Percentiles rank a stretch among this genome's conserved stretches.
Conservation (phyloP, 768 basidiomycete genomes). For the Leccinum disarticulatum region DNA sequence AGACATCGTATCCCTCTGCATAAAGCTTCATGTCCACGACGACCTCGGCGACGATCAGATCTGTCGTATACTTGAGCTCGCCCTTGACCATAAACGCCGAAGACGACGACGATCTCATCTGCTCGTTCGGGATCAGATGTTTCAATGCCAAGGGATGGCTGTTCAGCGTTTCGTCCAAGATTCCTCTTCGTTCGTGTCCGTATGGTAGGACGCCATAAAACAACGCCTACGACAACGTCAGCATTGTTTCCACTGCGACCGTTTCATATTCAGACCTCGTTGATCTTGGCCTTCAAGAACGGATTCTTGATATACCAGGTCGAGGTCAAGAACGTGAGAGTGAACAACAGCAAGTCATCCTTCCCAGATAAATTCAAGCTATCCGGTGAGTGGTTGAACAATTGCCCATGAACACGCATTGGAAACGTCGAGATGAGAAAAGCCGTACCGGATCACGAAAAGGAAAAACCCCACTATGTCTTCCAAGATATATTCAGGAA, state of each 20-base stretch:
- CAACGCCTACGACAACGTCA: slow-evolving; percentile 49
- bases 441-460: slow-evolving; percentile 74
- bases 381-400: slow-evolving; percentile 62
- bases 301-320: slow-evolving; percentile 99
- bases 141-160: slow-evolving; percentile 82
- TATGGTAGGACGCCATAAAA: slow-evolving; percentile 73
- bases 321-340: slow-evolving; percentile 86
- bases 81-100: slow-evolving; percentile 58
- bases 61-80: slow-evolving; percentile 58
- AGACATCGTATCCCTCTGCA: slow-evolving; percentile 68
- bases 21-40: slow-evolving; percentile 82
- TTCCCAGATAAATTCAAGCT: slow-evolving; percentile 84
- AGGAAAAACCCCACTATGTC: slow-evolving; percentile 89
- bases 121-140: slow-evolving; percentile 71
- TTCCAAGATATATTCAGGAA: slow-evolving; percentile 94
- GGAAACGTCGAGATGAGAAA: background rate
- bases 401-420: slow-evolving; percentile 1
- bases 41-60: slow-evolving; percentile 76
- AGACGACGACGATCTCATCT: slow-evolving; percentile 38
- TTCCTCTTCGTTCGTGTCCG: slow-evolving; percentile 62
- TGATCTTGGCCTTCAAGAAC: slow-evolving; percentile 94
- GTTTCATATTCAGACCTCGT: slow-evolving; percentile 58
- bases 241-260: background rate
- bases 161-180: slow-evolving; percentile 80
- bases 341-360: slow-evolving; percentile 82